Evolutionary conservation across 345 rosid species (phyloP).

Genomic region (Raphanus sativus): DNA sequence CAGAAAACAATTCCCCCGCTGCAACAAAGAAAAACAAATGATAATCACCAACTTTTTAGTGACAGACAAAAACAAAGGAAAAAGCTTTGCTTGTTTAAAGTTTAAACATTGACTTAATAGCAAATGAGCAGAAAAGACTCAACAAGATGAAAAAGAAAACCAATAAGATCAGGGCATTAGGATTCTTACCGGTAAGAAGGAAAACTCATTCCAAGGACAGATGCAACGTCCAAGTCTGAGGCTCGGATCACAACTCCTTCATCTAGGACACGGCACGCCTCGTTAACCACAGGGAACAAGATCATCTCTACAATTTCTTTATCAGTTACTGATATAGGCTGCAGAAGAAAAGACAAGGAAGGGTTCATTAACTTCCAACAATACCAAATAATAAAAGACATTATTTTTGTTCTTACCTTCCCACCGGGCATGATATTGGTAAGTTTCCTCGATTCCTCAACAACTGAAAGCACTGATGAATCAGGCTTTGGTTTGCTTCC

Average conservation of each 20-base stretch:
- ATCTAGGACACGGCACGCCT: constrained; percentile 87
- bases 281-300: constrained; percentile 86
- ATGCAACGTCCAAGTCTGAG: constrained; percentile 84
- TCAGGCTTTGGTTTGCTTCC: constrained; percentile 89
- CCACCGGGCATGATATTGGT: constrained; percentile 86
- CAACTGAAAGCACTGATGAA: constrained; percentile 61
- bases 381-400: constrained; percentile 15
- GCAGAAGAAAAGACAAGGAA: constrained; percentile 24
- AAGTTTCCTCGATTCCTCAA: constrained; percentile 68
- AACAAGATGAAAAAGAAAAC: neutral
- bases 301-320: constrained; percentile 87
- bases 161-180: neutral
- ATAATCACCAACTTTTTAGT: neutral
- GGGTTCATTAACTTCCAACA: neutral
- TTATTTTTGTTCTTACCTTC: constrained; percentile 51
- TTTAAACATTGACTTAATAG: neutral
- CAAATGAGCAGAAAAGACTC: neutral
- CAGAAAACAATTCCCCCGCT: constrained; percentile 94
- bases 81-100: neutral
- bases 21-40: constrained; percentile 26
- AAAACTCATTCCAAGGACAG: constrained; percentile 97
- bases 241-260: constrained; percentile 84
- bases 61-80: neutral
- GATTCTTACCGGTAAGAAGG: constrained; percentile 61
- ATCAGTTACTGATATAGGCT: constrained; percentile 78